Percentiles rank a stretch among this genome's conserved stretches.
Conservation (phyloP, 2,329 filamentous ascomycete species). For the Fusarium musae region DNA sequence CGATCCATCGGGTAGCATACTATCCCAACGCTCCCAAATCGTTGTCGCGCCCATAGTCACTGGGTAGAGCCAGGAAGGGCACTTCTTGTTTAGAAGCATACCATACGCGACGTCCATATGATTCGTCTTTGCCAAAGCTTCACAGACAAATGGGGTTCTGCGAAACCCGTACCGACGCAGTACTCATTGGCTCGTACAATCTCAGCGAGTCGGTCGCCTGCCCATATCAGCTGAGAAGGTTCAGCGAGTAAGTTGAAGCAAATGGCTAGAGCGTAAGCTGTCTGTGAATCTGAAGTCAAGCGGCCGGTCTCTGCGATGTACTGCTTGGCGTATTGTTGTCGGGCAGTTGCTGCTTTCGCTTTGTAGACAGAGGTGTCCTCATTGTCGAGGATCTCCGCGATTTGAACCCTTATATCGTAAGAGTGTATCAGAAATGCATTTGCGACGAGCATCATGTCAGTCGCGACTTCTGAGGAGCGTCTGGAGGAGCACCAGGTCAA, state of each 20-base stretch:
- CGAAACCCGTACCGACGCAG: not conserved
- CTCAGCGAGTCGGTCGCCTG: not conserved
- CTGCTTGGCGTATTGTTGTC: constrained; percentile 26
- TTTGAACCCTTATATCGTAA: constrained; percentile 49
- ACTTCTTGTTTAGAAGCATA: not conserved
- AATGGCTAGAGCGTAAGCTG: not conserved
- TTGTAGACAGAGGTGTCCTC: constrained; percentile 12
- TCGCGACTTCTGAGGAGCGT: constrained; percentile 53
- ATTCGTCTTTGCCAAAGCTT: not conserved
- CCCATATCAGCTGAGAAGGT: not conserved
- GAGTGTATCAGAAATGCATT: constrained; percentile 59
- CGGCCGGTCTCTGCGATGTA: constrained; percentile 43
- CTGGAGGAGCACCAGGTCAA: constrained; percentile 56
- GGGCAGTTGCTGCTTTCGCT: constrained; percentile 30
- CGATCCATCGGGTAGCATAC: not conserved
- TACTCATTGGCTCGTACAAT: not conserved
- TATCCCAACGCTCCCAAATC: not conserved
- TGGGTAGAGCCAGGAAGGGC: not conserved
- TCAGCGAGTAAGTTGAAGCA: not conserved
- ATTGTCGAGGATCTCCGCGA: constrained; percentile 47
- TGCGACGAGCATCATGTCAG: constrained; percentile 53
- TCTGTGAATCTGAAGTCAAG: not conserved
- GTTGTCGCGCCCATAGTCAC: not conserved
- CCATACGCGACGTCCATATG: not conserved
- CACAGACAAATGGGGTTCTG: not conserved